Conservation (phyloP, 163 green algal genomes). For the Chlorella variabilis region DNA sequence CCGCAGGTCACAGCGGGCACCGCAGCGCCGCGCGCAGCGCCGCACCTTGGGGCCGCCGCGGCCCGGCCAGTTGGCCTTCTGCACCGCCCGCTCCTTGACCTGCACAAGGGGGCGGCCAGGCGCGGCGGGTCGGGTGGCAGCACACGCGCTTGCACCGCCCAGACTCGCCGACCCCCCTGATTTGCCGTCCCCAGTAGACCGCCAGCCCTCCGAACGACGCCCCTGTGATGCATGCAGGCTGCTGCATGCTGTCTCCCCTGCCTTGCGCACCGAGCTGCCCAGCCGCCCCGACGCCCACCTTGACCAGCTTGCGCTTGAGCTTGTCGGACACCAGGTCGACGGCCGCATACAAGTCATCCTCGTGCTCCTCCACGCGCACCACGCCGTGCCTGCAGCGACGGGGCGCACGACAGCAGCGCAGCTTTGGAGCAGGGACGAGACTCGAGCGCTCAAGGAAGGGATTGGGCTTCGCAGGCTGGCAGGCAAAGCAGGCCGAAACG, state of each 20-base stretch:
- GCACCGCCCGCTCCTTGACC: conserved; percentile 59
- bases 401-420: too few species aligned
- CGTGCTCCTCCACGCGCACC: conserved; percentile 86
- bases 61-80: conserved; percentile 84
- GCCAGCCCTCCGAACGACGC: too few species aligned
- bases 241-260: too few species aligned
- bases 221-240: too few species aligned
- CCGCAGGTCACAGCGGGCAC: background rate
- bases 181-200: too few species aligned
- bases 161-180: too few species aligned
- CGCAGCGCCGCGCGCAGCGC: background rate
- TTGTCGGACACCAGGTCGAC: conserved; percentile 92
- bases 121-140: background rate
- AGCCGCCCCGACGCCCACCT: background rate
- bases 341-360: conserved; percentile 86
- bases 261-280: background rate
- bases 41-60: conserved; percentile 60
- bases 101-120: background rate
- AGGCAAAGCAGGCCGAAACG: too few species aligned
- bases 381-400: conserved; percentile 71
- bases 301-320: conserved; percentile 32
- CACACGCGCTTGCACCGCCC: too few species aligned
- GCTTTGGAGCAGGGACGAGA: too few species aligned
- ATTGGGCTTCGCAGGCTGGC: too few species aligned
- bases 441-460: too few species aligned